Base-by-base conservation (phyloP, 345 rosid species). In the Moringa oleifera region DNA sequence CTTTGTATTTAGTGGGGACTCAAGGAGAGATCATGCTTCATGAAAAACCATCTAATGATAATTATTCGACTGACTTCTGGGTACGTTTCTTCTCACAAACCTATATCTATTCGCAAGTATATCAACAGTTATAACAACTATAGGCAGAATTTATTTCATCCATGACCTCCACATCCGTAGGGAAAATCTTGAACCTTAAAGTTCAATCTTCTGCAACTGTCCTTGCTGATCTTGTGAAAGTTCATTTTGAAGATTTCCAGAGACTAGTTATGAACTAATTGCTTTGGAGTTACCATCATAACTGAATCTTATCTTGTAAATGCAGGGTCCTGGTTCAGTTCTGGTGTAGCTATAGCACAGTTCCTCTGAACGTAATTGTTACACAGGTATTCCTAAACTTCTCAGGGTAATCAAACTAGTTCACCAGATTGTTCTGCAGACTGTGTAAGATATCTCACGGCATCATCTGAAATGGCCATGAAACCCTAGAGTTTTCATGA, bases 331-430 rank as follows among this genome's bases (percentile, higher is more conserved):
- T 92, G 46, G 91, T 89, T 74, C 98, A 93, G 81, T 80, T 93
- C 74, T 93, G 95, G 98, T 89, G 98, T 64, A 89, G 98, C 80
- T 80, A 87, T 65, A 89, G 86, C 73, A 93, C 96, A 5, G 96
- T 87, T 57, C 97, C 96, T 55, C 77, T 90, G 52, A 90, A 93
- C 61, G 87, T 90, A 31, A 85, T 93, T 16, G 82, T 93, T 25
- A 84, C 97, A 51, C 91, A 90, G 97, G 97, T 89, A 60, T n/a
- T 78, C 49, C 57, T 21, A 28, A 55, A 45, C 25, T n/a, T 49
- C 18, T 51, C 18, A 12, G 5, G 3, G 33, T 2, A 2, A 28
- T 3, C 3, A 28, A 28, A 2, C 8, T 28, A 8, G 33, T 28
- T 28, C 33, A 2, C 8, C 8, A 28, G 33, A n/a, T n/a, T n/a